phyloP scores from a whole-genome alignment of 1,139 yeast genomes.

The Neolecta irregularis region DNA sequence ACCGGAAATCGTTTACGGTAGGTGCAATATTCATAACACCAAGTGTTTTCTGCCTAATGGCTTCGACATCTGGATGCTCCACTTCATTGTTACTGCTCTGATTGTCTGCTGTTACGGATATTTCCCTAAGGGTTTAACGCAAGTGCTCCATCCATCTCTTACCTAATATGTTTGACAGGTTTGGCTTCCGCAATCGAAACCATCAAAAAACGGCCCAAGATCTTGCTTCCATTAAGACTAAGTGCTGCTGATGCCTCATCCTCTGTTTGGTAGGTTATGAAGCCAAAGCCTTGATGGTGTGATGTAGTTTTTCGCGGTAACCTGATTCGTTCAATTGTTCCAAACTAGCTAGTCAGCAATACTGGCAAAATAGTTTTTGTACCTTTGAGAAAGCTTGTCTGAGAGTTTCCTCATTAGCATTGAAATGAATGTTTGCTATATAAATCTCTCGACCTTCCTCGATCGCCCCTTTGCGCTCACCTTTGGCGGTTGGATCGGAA shows the following conservation, averaged over 20 bases:
- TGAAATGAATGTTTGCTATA: conserved; percentile 38
- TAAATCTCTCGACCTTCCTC: conserved; percentile 39
- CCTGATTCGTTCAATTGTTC: conserved; percentile 35
- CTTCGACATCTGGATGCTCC: conserved; percentile 4
- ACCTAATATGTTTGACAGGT: conserved; percentile 7
- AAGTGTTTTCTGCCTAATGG: conserved; percentile 17
- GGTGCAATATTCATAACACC: conserved; percentile 20
- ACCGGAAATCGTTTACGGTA: conserved; percentile 18
- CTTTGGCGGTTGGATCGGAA: conserved; percentile 14
- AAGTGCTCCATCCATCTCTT: conserved; percentile 5
- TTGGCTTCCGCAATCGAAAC: conserved; percentile 16
- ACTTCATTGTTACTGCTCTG: conserved; percentile 4
- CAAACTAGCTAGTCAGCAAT: no score
- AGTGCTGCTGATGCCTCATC: conserved; percentile 21
- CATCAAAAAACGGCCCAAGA: conserved; percentile 17
- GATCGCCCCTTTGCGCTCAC: conserved; percentile 30
- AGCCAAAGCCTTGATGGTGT: conserved; percentile 23
- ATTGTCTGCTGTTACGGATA: neutral
- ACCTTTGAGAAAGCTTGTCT: conserved; percentile 25
- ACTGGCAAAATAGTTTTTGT: no score
- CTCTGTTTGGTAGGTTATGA: conserved; percentile 19
- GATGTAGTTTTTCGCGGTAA: conserved; percentile 29
- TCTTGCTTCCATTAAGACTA: conserved; percentile 13
- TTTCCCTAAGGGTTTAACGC: neutral
- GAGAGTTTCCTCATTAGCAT: conserved; percentile 21